Evolutionary conservation across 495 filamentous ascomycete genomes (phyloP), one percentile per base, ranked within the genome.

Genomic region (Chaetomium tenue): DNA sequence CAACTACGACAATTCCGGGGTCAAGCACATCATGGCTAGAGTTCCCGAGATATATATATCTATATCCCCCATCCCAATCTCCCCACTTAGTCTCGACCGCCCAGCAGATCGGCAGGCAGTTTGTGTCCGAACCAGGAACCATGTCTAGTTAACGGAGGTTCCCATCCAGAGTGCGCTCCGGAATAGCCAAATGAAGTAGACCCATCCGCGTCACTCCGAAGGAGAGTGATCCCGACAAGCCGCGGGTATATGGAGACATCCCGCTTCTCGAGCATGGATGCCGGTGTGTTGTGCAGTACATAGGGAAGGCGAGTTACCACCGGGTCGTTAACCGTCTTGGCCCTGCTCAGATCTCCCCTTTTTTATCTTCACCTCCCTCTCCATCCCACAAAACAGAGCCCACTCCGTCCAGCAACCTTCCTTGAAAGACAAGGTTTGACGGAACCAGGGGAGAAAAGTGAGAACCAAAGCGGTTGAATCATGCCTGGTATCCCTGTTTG

Each of bases 181-280:
- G 22, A 51, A 63, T 56, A 47, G 40, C 52, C 60, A 63, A 63
- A 56, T 55, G 60, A 63, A 56, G 1, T 52, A 13, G 20, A 2
- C 1, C 51, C 52, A n/a, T n/a, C 28, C 39, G 37, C 39, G 28
- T 52, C 60, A 37, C 51, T 56, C 51, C 51, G 42, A 44, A 18
- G 28, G 51, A 33, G 40, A 37, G 39, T 26, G 37, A 56, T 46
- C 51, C 44, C 60, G 23, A 47, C 53, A 30, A 63, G 51, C 39
- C 48, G 39, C 37, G 5, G 23, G 23, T 25, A 62, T 44, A 55
- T 62, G 50, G 51, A 30, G 59, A 15, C 28, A 0, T n/a, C 30
- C 11, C 28, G 59, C n/a, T 39, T 7, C 15, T 15, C 5, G 28
- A 5, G 40, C 40, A 44, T 18, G 40, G 40, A 44, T 44, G 40